phyloP scores from a whole-genome alignment of 345 rosid genomes.

The Alliaria petiolata region DNA sequence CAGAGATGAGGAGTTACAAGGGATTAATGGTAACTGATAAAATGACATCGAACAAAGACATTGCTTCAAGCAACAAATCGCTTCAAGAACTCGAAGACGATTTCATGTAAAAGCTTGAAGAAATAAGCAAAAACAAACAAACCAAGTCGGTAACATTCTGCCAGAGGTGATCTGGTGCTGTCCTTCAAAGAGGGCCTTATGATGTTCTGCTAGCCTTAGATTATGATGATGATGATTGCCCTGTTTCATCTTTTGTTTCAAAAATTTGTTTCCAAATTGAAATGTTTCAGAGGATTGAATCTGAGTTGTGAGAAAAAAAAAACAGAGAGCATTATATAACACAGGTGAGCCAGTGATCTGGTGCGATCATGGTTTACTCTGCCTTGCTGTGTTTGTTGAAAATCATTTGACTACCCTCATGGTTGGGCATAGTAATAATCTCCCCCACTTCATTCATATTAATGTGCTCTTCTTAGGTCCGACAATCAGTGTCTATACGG shows the following conservation, averaged over 20 bases:
- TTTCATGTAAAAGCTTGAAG: constrained; percentile 62
- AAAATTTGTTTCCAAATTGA: constrained; percentile 25
- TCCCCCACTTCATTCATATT: background rate
- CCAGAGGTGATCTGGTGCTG: constrained; percentile 21
- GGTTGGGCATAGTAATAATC: background rate
- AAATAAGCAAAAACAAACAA: background rate
- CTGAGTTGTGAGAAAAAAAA: constrained; percentile 1
- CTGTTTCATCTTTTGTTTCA: constrained; percentile 17
- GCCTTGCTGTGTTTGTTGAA: background rate
- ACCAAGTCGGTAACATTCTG: constrained; percentile 12
- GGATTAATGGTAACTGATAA: constrained; percentile 93
- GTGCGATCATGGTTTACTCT: background rate
- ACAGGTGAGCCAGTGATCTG: background rate
- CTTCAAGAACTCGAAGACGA: constrained; percentile 96
- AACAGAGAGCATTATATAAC: background rate
- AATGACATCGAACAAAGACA: constrained; percentile 93
- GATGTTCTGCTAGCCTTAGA: constrained; percentile 3
- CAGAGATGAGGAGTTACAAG: constrained; percentile 94
- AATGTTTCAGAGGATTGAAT: constrained; percentile 20
- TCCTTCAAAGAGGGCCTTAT: constrained; percentile 25
- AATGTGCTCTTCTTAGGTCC: background rate
- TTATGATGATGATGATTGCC: constrained; percentile 23
- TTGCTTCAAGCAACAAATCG: constrained; percentile 76
- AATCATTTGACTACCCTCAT: background rate
- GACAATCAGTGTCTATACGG: background rate